Evolutionary conservation across 306 rosid genomes (phyloP).

Genomic region (Ormosia emarginata): DNA sequence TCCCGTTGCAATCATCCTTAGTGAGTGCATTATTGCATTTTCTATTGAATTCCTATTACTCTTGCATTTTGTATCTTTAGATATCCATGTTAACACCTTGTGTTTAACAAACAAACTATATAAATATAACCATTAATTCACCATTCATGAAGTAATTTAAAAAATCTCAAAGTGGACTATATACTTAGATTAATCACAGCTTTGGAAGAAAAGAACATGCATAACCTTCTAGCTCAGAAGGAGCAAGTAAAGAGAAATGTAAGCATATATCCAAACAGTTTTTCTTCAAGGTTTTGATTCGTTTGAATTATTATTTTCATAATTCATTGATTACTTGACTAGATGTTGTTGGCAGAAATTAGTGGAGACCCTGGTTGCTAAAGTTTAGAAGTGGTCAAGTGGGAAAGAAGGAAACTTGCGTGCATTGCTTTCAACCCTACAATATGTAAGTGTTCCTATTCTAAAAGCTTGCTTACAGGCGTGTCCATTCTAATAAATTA

Average conservation of each 20-base stretch:
- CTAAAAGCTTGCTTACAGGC: conserved; percentile 83
- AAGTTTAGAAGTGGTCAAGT: conserved; percentile 93
- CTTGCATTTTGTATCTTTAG: too few relatives aligned
- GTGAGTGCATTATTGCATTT: too few relatives aligned
- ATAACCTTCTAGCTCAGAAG: conserved; percentile 75
- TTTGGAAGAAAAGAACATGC: conserved; percentile 86
- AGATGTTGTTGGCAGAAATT: conserved; percentile 68
- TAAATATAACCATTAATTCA: too few relatives aligned
- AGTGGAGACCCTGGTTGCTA: conserved; percentile 93
- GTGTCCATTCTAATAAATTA: conserved; percentile 92
- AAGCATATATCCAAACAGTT: conserved; percentile 8
- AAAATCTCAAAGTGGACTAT: too few relatives aligned
- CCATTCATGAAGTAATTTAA: too few relatives aligned
- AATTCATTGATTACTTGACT: conserved; percentile 26
- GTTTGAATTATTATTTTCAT: conserved; percentile 11
- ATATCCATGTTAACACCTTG: too few relatives aligned
- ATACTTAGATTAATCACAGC: conserved; percentile 22
- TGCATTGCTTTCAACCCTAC: conserved; percentile 91
- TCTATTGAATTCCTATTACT: too few relatives aligned
- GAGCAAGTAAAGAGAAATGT: conserved; percentile 93
- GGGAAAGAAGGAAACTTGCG: conserved; percentile 99
- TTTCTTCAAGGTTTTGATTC: neutral
- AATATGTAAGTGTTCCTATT: conserved; percentile 73
- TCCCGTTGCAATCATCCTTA: too few relatives aligned
- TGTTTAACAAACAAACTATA: too few relatives aligned